These are phyloP conservation scores for Hordeum vulgare DNA, from an alignment of 176 grass and related monocot genomes.

Conservation along the genomic window DNA sequence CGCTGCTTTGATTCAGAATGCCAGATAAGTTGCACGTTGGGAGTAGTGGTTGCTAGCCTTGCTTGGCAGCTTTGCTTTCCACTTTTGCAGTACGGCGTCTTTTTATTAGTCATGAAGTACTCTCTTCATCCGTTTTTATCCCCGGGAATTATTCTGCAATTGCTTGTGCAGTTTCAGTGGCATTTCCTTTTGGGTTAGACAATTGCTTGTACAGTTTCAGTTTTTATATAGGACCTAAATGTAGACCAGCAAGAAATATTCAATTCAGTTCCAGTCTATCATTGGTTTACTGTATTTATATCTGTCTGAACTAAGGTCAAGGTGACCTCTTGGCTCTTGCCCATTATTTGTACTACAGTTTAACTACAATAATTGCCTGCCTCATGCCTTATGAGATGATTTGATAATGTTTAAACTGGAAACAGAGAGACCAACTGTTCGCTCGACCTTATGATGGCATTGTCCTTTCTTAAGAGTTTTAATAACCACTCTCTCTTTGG, in stretches of 20 bases:
- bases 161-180: not conserved
- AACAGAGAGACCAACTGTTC: not conserved
- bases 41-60: not conserved
- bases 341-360: not conserved
- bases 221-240: not conserved
- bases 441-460: not conserved
- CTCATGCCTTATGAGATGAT: slow-evolving; percentile 6
- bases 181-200: not conserved
- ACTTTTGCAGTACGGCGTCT: not conserved
- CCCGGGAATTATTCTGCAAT: not conserved
- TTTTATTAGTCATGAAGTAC: not conserved
- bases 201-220: not conserved
- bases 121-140: not conserved
- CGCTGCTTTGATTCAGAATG: slow-evolving; percentile 10
- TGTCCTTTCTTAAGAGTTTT: slow-evolving; percentile 18
- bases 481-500: not conserved
- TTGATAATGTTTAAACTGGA: slow-evolving; percentile 11
- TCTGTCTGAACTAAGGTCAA: not conserved
- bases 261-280: not conserved
- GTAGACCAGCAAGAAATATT: not conserved
- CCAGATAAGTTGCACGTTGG: not conserved
- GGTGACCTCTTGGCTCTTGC: not conserved
- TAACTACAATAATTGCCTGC: not conserved
- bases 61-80: not conserved
- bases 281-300: not conserved